These are phyloP conservation scores for Penicillium taxi DNA, from an alignment of 495 filamentous ascomycete genomes.

Conservation along the genomic window DNA sequence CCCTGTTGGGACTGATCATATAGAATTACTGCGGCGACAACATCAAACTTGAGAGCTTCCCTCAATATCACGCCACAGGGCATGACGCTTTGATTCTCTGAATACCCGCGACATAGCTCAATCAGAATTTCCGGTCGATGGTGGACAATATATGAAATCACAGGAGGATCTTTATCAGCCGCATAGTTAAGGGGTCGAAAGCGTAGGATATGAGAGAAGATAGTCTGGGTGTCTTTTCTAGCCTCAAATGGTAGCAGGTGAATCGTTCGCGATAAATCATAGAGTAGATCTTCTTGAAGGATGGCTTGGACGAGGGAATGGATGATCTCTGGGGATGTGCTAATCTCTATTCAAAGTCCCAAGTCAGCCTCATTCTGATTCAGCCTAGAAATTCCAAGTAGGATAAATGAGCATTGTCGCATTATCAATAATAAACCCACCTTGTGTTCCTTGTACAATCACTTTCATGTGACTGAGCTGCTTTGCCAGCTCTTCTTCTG, in stretches of 20 bases:
- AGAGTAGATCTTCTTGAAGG: constrained; percentile 81
- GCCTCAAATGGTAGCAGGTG: constrained; percentile 87
- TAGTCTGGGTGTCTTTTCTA: constrained; percentile 80
- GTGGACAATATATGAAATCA: constrained; percentile 77
- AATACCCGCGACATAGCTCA: constrained; percentile 83
- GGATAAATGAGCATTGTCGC: not conserved
- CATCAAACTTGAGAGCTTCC: constrained; percentile 87
- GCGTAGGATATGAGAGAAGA: constrained; percentile 81
- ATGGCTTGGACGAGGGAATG: constrained; percentile 69
- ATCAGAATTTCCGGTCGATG: constrained; percentile 79
- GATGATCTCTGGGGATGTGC: constrained; percentile 78
- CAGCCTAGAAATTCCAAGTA: not conserved
- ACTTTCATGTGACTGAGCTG: constrained; percentile 75
- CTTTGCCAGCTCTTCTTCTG: constrained; percentile 68
- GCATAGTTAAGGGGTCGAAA: constrained; percentile 53
- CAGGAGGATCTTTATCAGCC: constrained; percentile 58
- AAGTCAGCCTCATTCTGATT: constrained; percentile 11
- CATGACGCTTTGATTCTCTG: constrained; percentile 83
- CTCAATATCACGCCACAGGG: constrained; percentile 85
- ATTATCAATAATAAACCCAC: constrained; percentile 34
- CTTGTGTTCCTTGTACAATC: constrained; percentile 74
- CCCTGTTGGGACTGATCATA: constrained; percentile 76
- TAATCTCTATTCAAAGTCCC: constrained; percentile 59
- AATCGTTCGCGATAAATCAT: constrained; percentile 68
- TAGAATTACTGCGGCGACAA: constrained; percentile 78